These are phyloP conservation scores for Pseudozyma hubeiensis DNA, from an alignment of 1,284 basidiomycete species.

Conservation along the genomic window DNA sequence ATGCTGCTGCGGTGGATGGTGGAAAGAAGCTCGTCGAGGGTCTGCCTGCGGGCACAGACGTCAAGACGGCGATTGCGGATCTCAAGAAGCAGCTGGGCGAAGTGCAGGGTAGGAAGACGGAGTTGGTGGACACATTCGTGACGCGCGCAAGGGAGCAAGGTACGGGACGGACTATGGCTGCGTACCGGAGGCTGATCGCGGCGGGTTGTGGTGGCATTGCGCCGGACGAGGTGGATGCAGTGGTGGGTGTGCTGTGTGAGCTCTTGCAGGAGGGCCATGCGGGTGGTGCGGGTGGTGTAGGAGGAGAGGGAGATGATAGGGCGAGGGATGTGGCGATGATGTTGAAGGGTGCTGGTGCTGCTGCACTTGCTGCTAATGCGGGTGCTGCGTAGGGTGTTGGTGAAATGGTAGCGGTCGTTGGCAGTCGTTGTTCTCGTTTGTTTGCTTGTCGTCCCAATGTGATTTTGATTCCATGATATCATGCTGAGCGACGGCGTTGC, in stretches of 20 bases:
- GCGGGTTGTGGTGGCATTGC: slow-evolving; percentile 66
- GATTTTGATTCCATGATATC: too few species aligned
- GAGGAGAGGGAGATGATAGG: slow-evolving; percentile 24
- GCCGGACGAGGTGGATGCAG: slow-evolving; percentile 64
- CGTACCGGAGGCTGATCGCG: slow-evolving; percentile 66
- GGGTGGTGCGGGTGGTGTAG: slow-evolving; percentile 16
- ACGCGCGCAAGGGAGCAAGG: slow-evolving; percentile 57
- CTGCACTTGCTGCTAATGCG: slow-evolving; percentile 44
- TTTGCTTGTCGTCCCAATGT: too few species aligned
- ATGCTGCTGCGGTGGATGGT: neutral
- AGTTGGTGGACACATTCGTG: slow-evolving; percentile 49
- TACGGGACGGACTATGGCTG: slow-evolving; percentile 62
- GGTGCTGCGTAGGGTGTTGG: slow-evolving; percentile 18
- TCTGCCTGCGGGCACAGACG: slow-evolving; percentile 25
- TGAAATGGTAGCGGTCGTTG: neutral
- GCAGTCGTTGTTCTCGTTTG: neutral
- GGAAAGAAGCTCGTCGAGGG: slow-evolving; percentile 23
- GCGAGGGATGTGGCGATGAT: slow-evolving; percentile 49
- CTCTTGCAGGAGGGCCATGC: slow-evolving; percentile 56
- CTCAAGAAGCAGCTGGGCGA: slow-evolving; percentile 46
- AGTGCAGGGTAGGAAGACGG: slow-evolving; percentile 40
- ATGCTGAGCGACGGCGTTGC: too few species aligned
- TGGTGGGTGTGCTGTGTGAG: slow-evolving; percentile 65
- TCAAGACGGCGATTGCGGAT: slow-evolving; percentile 44
- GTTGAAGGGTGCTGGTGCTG: slow-evolving; percentile 49